Evolutionary conservation across 768 basidiomycete genomes (phyloP).

Genomic region (Lactarius akahatsu): DNA sequence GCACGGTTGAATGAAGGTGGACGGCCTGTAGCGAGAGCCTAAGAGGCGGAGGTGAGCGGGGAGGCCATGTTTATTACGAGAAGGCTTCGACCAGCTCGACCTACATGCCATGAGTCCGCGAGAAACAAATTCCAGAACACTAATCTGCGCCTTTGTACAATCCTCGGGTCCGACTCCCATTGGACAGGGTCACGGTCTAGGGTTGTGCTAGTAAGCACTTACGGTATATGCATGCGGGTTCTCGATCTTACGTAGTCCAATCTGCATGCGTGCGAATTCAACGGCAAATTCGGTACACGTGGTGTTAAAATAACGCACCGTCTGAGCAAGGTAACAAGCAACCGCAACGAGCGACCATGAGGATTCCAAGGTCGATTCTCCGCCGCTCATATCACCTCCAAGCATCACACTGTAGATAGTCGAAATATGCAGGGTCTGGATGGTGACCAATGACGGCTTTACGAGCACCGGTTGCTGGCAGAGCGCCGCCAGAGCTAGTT

Average conservation of each 20-base stretch:
- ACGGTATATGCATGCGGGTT: background rate
- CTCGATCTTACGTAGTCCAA: constrained; percentile 64
- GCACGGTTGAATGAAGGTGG: no score
- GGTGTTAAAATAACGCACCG: constrained; percentile 43
- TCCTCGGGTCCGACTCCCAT: constrained; percentile 48
- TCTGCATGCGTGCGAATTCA: constrained; percentile 38
- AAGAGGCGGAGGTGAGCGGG: no score
- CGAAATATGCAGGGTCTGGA: constrained; percentile 68
- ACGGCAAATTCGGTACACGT: background rate
- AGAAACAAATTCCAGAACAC: constrained; percentile 79
- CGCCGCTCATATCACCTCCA: constrained; percentile 52
- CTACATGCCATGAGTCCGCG: constrained; percentile 69
- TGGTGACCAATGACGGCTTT: constrained; percentile 67
- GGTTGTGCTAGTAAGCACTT: constrained; percentile 14
- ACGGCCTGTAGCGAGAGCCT: no score
- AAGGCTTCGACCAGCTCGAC: constrained; percentile 26
- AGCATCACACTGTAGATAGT: constrained; percentile 72
- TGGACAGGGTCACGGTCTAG: constrained; percentile 63
- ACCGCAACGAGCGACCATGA: constrained; percentile 66
- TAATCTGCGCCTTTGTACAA: constrained; percentile 62
- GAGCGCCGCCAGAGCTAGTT: constrained; percentile 62
- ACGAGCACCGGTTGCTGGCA: constrained; percentile 66
- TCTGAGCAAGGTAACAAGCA: constrained; percentile 64
- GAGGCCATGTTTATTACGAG: background rate
- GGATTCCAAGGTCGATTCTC: constrained; percentile 70